Evolutionary conservation across 257 asterid genomes (phyloP).

Genomic region (Nicotiana tabacum): DNA sequence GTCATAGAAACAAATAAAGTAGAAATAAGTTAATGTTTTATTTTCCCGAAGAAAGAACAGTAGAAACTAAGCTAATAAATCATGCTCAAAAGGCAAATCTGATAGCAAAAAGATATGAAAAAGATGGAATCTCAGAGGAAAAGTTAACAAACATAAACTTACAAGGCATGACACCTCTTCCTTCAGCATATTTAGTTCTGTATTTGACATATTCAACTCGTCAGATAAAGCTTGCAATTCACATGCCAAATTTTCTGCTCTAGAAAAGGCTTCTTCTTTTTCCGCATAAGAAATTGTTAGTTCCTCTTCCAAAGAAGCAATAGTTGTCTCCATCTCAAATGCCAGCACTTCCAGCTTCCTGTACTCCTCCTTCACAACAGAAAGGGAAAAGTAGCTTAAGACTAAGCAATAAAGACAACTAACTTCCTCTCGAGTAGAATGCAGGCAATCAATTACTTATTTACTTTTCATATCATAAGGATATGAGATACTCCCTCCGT

Average conservation of each 20-base stretch:
- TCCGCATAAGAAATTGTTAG: conserved; percentile 44
- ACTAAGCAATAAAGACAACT: neutral
- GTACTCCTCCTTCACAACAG: conserved; percentile 59
- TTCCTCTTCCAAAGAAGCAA: conserved; percentile 74
- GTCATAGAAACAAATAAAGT: conserved; percentile 16
- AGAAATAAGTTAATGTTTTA: neutral
- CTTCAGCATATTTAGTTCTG: conserved; percentile 45
- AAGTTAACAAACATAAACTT: conserved; percentile 24
- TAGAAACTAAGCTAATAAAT: conserved; percentile 9
- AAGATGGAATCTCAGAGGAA: conserved; percentile 3
- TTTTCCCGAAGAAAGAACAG: conserved; percentile 4
- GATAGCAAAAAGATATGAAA: neutral
- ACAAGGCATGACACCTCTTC: conserved; percentile 77
- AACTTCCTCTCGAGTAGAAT: neutral
- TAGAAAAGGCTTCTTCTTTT: conserved; percentile 47
- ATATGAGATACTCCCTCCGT: neutral
- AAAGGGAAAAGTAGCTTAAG: neutral
- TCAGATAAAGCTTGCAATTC: conserved; percentile 50
- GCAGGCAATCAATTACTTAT: neutral
- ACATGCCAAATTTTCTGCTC: conserved; percentile 65
- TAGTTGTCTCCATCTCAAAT: conserved; percentile 83
- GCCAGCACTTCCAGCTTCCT: conserved; percentile 85
- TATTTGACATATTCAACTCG: conserved; percentile 46
- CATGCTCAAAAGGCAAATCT: neutral
- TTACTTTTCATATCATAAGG: neutral